Evolutionary conservation across 257 asterid genomes (phyloP), one percentile per base, ranked within the genome.

Genomic region (Gardenia jasminoides): DNA sequence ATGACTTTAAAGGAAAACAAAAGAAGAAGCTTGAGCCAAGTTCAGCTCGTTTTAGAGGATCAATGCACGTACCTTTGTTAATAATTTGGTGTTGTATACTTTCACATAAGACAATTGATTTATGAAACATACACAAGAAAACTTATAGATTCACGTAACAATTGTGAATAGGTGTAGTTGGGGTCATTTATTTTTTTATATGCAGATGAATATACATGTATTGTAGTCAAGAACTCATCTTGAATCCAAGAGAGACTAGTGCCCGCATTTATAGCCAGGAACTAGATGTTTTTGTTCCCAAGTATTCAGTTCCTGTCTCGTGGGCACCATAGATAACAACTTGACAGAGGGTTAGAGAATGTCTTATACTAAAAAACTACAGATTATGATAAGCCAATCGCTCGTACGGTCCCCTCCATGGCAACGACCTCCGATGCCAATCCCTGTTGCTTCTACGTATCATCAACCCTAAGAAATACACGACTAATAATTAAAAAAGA

Each of bases 301-400:
- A 59, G 50, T 58, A 0, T 2, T 7, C 3, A 59, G 69, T 36
- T 75, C n/a, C 70, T 48, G 2, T 75, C 33, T 58, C 56, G 67
- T 58, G 78, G 70, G 70, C n/a, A 24, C 78, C 41, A 36, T 75
- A 41, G 78, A 75, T 58, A 75, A 75, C 78, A 39, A 58, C 78
- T 75, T 30, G 30, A 75, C 70, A 58, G 5, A 12, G 15, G 62
- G 28, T 15, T 48, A 28, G 39, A 31, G 65, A 30, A 72, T 61
- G 56, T 75, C 70, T n/a, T 28, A 19, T 43, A 7, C 66, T 8
- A 44, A 56, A 54, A 56, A 56, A 20, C 10, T 65, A 76, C 22
- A 39, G 31, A 44, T 56, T 28, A 43, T 67, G 61, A 48, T 19
- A 75, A 71, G 19, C 69, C 70, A 61, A 16, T 61, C 7, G 44